These are phyloP conservation scores for Besnoitia besnoiti DNA, from an alignment of 169 alveolate genomes.

Conservation along the genomic window DNA sequence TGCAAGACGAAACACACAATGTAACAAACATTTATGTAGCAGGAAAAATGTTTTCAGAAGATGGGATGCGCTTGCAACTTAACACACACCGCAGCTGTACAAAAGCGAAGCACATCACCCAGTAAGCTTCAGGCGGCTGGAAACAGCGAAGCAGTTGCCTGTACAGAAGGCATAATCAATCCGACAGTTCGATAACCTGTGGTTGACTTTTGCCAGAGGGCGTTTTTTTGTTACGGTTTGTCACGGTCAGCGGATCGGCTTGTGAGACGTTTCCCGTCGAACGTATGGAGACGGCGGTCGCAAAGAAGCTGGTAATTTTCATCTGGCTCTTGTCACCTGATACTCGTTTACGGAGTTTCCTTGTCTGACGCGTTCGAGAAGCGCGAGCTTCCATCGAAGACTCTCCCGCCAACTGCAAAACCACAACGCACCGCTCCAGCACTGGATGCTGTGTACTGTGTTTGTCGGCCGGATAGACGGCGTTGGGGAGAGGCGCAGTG, in stretches of 20 bases:
- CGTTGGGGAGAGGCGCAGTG: no score
- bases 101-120: no score
- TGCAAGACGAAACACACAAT: no score
- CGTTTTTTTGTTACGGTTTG: neutral
- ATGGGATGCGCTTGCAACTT: no score
- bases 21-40: no score
- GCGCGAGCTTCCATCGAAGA: neutral
- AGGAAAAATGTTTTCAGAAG: no score
- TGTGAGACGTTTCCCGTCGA: neutral
- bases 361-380: neutral
- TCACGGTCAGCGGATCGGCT: neutral
- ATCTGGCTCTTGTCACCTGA: neutral
- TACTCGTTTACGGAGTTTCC: neutral
- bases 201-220: neutral
- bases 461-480: neutral
- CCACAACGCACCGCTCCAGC: no score
- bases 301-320: constrained; percentile 24
- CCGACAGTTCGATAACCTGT: constrained; percentile 7
- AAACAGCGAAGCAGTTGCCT: neutral
- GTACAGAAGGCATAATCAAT: neutral
- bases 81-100: no score
- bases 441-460: neutral
- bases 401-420: no score
- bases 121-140: no score
- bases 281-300: neutral